A percentile compares a stretch with the other conserved stretches of the same genome.
Evolutionary conservation across 805 yeast genomes (phyloP).

Genomic region (Teunomyces stri): DNA sequence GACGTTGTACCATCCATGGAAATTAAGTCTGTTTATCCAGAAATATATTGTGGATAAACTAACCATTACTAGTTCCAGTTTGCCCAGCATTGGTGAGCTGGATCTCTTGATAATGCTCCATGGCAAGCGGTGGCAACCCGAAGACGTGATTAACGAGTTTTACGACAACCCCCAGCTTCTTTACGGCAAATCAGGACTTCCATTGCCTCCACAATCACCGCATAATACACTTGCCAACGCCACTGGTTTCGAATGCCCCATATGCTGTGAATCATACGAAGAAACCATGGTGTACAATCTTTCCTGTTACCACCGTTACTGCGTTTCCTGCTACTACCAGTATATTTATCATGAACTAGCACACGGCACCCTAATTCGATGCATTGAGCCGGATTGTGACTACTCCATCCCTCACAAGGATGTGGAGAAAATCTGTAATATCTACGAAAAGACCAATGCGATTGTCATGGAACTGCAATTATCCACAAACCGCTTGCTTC

Average conservation of each 20-base stretch:
- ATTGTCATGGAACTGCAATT: conserved; percentile 17
- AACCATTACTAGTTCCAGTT: conserved; percentile 19
- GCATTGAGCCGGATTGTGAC: conserved; percentile 62
- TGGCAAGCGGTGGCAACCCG: conserved; percentile 37
- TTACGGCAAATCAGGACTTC: conserved; percentile 28
- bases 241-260: conserved; percentile 15
- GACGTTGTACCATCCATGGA: conserved; percentile 25
- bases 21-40: conserved; percentile 22
- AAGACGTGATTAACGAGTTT: conserved; percentile 35
- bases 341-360: conserved; percentile 50
- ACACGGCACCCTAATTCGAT: conserved; percentile 51
- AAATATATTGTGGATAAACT: conserved; percentile 22
- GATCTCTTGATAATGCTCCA: conserved; percentile 37
- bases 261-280: conserved; percentile 66
- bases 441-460: conserved; percentile 2
- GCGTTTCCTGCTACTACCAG: conserved; percentile 63
- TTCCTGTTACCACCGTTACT: conserved; percentile 69
- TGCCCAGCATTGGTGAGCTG: conserved; percentile 28
- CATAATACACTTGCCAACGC: not conserved
- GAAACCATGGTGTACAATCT: conserved; percentile 43
- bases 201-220: conserved; percentile 5
- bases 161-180: conserved; percentile 29
- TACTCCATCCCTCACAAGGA: conserved; percentile 43
- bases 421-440: conserved; percentile 18
- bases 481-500: conserved; percentile 31